Evolutionary conservation across 352 stramenopile genomes (phyloP).

Genomic region (Thraustochytrium sp.): DNA sequence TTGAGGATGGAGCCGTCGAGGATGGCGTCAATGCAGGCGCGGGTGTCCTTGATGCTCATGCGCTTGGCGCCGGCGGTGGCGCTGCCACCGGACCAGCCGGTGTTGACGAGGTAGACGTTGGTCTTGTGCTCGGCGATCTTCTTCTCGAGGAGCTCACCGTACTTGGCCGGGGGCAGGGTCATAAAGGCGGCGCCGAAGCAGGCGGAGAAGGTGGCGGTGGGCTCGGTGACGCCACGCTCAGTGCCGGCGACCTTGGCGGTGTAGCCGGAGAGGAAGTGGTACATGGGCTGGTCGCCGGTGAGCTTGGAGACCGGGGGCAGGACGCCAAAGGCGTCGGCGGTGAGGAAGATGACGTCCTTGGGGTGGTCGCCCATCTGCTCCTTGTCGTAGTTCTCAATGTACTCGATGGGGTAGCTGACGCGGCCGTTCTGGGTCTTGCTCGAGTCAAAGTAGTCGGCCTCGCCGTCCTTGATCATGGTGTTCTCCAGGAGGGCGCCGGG

Average conservation of each 20-base stretch:
- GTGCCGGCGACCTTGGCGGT: slow-evolving; percentile 97
- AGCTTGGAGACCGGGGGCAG: slow-evolving; percentile 91
- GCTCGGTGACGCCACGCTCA: slow-evolving; percentile 91
- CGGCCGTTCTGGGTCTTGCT: slow-evolving; percentile 95
- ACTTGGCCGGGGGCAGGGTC: slow-evolving; percentile 90
- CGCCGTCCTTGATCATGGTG: slow-evolving; percentile 69
- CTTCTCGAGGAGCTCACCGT: slow-evolving; percentile 90
- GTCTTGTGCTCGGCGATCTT: slow-evolving; percentile 91
- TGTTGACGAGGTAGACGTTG: slow-evolving; percentile 93
- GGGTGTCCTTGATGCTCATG: slow-evolving; percentile 94
- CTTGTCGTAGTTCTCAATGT: slow-evolving; percentile 89
- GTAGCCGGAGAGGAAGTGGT: slow-evolving; percentile 97
- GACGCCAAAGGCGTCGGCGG: slow-evolving; percentile 95
- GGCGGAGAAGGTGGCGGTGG: slow-evolving; percentile 87
- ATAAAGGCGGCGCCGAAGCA: slow-evolving; percentile 97
- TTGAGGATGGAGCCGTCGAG: slow-evolving; percentile 90
- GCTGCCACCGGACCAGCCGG: slow-evolving; percentile 87
- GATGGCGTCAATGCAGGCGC: slow-evolving; percentile 90
- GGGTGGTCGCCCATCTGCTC: slow-evolving; percentile 82
- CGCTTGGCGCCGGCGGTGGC: slow-evolving; percentile 89
- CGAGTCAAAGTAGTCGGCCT: slow-evolving; percentile 89
- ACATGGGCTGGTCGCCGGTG: slow-evolving; percentile 84
- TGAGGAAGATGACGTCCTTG: slow-evolving; percentile 95
- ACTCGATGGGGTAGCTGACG: slow-evolving; percentile 98
- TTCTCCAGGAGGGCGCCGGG: slow-evolving; percentile 94